phyloP scores from a whole-genome alignment of 2,329 filamentous ascomycete species.

The Fusarium sp. region DNA sequence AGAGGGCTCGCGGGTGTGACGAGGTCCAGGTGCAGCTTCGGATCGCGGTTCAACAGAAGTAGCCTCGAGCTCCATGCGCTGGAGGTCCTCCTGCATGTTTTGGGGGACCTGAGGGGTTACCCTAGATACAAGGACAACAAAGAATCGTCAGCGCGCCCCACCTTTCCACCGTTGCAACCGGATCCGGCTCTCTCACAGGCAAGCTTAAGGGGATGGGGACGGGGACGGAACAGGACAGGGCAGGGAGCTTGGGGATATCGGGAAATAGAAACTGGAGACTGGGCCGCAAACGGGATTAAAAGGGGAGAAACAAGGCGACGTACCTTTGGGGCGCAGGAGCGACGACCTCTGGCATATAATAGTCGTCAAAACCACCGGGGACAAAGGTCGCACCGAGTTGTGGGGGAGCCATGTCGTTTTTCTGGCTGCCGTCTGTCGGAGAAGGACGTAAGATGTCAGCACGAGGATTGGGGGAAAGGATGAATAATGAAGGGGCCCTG shows the following conservation, averaged over 20 bases:
- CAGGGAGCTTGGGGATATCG: constrained; percentile 34
- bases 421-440: constrained; percentile 44
- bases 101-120: constrained; percentile 95
- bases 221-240: constrained; percentile 17
- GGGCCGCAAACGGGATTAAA: constrained; percentile 28
- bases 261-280: constrained; percentile 36
- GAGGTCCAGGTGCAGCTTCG: constrained; percentile 47
- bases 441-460: constrained; percentile 48
- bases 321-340: constrained; percentile 70
- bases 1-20: constrained; percentile 59
- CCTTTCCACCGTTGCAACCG: constrained; percentile 46
- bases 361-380: constrained; percentile 69
- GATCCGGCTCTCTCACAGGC: constrained; percentile 38
- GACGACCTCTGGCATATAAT: constrained; percentile 71
- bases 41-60: constrained; percentile 58
- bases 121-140: constrained; percentile 62
- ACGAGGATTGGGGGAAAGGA: constrained; percentile 44
- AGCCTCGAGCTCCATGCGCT: constrained; percentile 88
- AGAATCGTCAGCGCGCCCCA: constrained; percentile 55
- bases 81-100: constrained; percentile 95
- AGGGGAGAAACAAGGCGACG: constrained; percentile 45
- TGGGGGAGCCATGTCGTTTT: constrained; percentile 45
- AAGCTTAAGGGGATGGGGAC: constrained; percentile 35
- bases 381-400: constrained; percentile 68
- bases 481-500: constrained; percentile 44